Percentiles rank a stretch among this genome's conserved stretches.
These are phyloP conservation scores for Senna tora DNA, from an alignment of 306 rosid species.

Conservation along the genomic window DNA sequence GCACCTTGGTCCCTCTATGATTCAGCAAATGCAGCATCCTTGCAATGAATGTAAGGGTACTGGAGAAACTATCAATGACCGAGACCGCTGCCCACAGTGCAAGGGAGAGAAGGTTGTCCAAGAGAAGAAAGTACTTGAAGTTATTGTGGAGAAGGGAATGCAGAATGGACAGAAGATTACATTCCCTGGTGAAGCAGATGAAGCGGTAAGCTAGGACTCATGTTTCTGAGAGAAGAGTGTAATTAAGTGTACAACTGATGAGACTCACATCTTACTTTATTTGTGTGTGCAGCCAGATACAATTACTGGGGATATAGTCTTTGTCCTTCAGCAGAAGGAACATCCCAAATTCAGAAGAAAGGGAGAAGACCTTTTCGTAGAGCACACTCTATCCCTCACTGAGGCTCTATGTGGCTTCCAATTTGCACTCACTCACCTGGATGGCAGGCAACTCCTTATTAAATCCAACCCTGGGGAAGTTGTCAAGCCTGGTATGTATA, in stretches of 20 bases:
- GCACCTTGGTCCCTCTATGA: slow-evolving; percentile 95
- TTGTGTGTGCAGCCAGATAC: slow-evolving; percentile 80
- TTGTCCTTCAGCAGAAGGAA: slow-evolving; percentile 90
- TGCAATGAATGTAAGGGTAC: slow-evolving; percentile 97
- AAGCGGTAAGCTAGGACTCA: slow-evolving; percentile 57
- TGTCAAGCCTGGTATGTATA: slow-evolving; percentile 80
- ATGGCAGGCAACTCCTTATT: slow-evolving; percentile 87
- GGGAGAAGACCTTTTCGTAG: slow-evolving; percentile 80
- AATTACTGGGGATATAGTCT: slow-evolving; percentile 89
- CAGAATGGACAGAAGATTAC: slow-evolving; percentile 84
- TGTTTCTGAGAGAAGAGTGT: neutral
- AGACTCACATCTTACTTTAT: slow-evolving; percentile 10
- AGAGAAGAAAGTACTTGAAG: slow-evolving; percentile 95
- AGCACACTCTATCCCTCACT: slow-evolving; percentile 74
- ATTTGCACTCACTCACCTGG: slow-evolving; percentile 76
- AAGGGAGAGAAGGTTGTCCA: slow-evolving; percentile 94
- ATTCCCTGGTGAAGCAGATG: slow-evolving; percentile 98
- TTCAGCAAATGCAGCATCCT: slow-evolving; percentile 97
- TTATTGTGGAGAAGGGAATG: slow-evolving; percentile 93
- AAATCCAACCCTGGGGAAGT: slow-evolving; percentile 91
- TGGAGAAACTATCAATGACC: slow-evolving; percentile 89
- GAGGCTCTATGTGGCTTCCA: slow-evolving; percentile 98
- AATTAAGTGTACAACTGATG: neutral
- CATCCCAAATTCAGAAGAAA: slow-evolving; percentile 88
- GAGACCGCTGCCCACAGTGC: slow-evolving; percentile 85